phyloP scores from a whole-genome alignment of 2,329 filamentous ascomycete species.

The Ophiocordyceps unilateralis region DNA sequence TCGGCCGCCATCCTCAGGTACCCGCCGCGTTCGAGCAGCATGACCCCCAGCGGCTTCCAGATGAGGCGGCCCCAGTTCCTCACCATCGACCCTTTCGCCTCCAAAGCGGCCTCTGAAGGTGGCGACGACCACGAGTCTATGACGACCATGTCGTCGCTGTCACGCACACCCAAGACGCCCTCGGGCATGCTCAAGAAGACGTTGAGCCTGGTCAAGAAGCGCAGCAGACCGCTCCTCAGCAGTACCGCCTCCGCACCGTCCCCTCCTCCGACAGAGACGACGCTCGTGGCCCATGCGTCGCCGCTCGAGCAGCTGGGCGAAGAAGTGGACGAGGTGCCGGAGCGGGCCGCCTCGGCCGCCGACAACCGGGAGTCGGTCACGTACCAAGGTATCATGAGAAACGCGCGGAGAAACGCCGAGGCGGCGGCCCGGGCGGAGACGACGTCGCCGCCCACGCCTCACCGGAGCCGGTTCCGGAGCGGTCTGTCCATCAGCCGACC shows the following conservation, averaged over 20 bases:
- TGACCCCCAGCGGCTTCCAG: slow-evolving; percentile 17
- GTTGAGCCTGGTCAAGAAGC: slow-evolving; percentile 35
- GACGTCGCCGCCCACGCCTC: slow-evolving; percentile 10
- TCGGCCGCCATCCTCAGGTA: slow-evolving; percentile 15
- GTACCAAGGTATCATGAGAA: slow-evolving; percentile 29
- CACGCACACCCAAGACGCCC: slow-evolving; percentile 25
- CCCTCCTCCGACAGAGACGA: background rate
- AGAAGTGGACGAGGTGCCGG: slow-evolving; percentile 5
- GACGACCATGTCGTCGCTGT: background rate
- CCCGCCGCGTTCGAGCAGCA: slow-evolving; percentile 26
- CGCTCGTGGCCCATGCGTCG: slow-evolving; percentile 8
- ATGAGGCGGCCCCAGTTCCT: slow-evolving; percentile 30
- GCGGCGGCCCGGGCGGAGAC: slow-evolving; percentile 7
- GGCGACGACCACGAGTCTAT: slow-evolving; percentile 6
- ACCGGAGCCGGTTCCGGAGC: slow-evolving; percentile 16
- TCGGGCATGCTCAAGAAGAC: slow-evolving; percentile 34
- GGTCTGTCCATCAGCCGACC: slow-evolving; percentile 19
- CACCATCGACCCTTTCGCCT: slow-evolving; percentile 34
- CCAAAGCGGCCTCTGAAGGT: too few species aligned
- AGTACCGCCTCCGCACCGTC: slow-evolving; percentile 1
- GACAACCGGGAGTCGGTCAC: slow-evolving; percentile 17
- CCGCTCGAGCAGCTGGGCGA: slow-evolving; percentile 18
- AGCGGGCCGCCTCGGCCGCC: background rate
- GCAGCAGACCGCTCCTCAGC: slow-evolving; percentile 32
- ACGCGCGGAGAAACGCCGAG: slow-evolving; percentile 23